Evolutionary conservation across 345 rosid genomes (phyloP), one percentile per base, ranked within the genome.

Genomic region (Gossypium australe): DNA sequence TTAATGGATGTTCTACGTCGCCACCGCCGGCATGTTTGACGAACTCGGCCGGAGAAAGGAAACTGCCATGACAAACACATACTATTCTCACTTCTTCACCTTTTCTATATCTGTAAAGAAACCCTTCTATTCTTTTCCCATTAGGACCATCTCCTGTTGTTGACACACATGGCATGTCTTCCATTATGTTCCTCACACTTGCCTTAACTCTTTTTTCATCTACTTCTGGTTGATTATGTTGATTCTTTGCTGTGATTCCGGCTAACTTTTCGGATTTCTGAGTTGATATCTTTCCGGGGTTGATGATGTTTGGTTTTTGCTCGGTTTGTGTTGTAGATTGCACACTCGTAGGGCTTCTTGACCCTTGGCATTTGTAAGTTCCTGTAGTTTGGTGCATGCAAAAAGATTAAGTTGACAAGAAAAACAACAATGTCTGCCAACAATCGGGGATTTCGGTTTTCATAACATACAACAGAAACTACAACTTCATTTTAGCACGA

Each of bases 161-260:
- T 1, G 94, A 89, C 73, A 94, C 97, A 57, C 91, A 80, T 2
- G 98, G 97, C 98, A 94, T 92, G n/a, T 89, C 91, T 78, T 87
- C 90, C 70, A 88, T 63, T 2, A 90, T 83, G 76, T 82, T 85
- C 25, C 81, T 77, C 43, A n/a, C 52, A 9, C 13, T 57, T n/a
- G 58, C 85, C 78, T 79, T 78, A 0, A 72, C 77, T 69, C 73
- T 76, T 1, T 78, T 80, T 20, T 41, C 11, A 7, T 47, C 17
- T 7, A 55, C 53, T 11, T 43, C 43, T 24, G 65, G 69, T 44
- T 61, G 70, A 25, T 12, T 43, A 11, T 62, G 65, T 5, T 18
- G 58, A 52, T 68, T 73, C 56, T 51, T 76, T 22, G 14, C 11
- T 8, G 61, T 60, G 67, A 48, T 70, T 17, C 64, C 74, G 0